Evolutionary conservation across 768 basidiomycete species (phyloP).

Genomic region (Gymnopilus junonius): DNA sequence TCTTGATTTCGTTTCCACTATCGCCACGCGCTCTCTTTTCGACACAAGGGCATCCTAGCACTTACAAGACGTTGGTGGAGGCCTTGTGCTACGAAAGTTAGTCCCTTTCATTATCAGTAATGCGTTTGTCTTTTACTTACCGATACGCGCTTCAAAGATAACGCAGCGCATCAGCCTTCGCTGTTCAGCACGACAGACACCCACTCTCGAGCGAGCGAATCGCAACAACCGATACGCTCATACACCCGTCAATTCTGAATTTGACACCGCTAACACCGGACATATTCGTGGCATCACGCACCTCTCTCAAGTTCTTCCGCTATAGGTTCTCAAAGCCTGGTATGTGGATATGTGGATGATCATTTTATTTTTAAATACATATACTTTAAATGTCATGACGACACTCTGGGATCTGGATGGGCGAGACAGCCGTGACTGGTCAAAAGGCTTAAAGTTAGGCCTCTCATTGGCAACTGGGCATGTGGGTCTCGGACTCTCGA

Average conservation of each 20-base stretch:
- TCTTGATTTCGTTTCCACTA: background rate
- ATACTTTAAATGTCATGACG: too few relatives aligned
- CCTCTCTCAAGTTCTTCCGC: too few relatives aligned
- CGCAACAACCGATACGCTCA: background rate
- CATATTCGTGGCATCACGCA: background rate
- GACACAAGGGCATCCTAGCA: background rate
- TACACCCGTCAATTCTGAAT: too few relatives aligned
- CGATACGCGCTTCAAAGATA: too few relatives aligned
- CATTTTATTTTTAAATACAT: too few relatives aligned
- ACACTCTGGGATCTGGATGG: too few relatives aligned
- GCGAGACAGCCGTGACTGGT: too few relatives aligned
- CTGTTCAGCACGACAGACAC: background rate
- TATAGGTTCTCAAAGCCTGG: too few relatives aligned
- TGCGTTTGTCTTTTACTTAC: background rate
- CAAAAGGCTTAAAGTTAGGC: too few relatives aligned
- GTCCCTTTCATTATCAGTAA: background rate
- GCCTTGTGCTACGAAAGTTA: constrained; percentile 9
- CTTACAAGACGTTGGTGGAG: background rate
- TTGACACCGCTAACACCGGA: background rate
- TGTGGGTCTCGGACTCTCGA: too few relatives aligned
- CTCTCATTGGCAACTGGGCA: too few relatives aligned
- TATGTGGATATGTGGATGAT: too few relatives aligned
- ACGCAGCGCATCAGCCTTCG: background rate
- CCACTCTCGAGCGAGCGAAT: background rate
- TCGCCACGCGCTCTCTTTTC: constrained; percentile 6